Evolutionary conservation across 202 grass and related monocot species (phyloP), one percentile per base, ranked within the genome.

Genomic region (Panicum virgatum): DNA sequence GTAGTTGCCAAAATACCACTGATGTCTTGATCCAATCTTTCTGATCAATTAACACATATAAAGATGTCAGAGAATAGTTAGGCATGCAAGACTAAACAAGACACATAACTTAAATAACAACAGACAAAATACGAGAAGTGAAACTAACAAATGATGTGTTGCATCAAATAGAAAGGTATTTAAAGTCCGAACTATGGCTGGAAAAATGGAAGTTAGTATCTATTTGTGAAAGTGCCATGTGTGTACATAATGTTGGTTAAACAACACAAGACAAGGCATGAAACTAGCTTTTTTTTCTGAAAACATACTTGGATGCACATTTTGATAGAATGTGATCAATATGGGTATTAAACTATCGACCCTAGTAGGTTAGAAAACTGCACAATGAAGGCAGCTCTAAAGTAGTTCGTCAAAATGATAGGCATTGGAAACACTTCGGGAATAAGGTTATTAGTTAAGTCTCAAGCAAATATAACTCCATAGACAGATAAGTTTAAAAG

Each of bases 11-110:
- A 66, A 87, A 98, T 98, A 44, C 96, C 96, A 62, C 92, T 98
- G 37, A 96, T 98, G 63, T 98, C 96, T 86, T 96, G 90, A 80
- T 98, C 96, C 84, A 98, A 88, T 79, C 92, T 91, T 88, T 98
- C 96, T 98, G 84, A 38, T 76, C 51, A 39, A 88, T 81, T 44
- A 75, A 43, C 37, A 88, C 74, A 69, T n/a, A n/a, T 8, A 59
- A 90, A 73, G 9, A 88, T 58, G 6, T 79, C 48, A 83, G 27
- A 52, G 3, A 67, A 43, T 48, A 60, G 27, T 81, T 50, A 27
- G 48, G 26, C 73, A 83, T 59, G 51, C 32, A 75, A 51, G 53
- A 73, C 22, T 25, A 69, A 2, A 25, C n/a, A n/a, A 30, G 51
- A 79, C 14, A 88, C 0, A 65, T 34, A 66, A 47, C 58, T 77